These are phyloP conservation scores for Thraustochytrium aureum DNA, from an alignment of 352 stramenopile species.

Conservation along the genomic window DNA sequence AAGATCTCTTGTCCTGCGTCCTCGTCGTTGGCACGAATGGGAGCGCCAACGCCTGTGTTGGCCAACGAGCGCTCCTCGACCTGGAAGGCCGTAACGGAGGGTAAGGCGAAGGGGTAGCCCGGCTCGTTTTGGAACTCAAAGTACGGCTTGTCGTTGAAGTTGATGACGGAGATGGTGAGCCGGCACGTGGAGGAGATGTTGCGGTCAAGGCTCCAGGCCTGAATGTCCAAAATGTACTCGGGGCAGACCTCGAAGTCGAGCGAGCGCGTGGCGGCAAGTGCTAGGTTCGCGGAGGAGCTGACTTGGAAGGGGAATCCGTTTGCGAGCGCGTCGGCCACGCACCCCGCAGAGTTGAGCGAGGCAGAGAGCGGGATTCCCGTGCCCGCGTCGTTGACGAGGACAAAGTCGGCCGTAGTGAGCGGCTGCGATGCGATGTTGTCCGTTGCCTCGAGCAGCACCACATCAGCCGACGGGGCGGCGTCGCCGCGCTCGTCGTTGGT, in stretches of 20 bases:
- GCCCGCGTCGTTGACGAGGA: not conserved
- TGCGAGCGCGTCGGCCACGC: not conserved
- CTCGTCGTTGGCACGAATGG: slow-evolving; percentile 47
- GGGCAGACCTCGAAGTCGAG: slow-evolving; percentile 39
- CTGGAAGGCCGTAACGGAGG: slow-evolving; percentile 1
- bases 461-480: not conserved
- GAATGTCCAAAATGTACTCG: slow-evolving; percentile 16
- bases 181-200: slow-evolving; percentile 12
- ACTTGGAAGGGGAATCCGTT: slow-evolving; percentile 27
- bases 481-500: slow-evolving; percentile 33
- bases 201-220: not conserved
- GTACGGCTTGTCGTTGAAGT: slow-evolving; percentile 41
- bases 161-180: slow-evolving; percentile 1
- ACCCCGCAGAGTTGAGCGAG: slow-evolving; percentile 1
- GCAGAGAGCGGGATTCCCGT: not conserved
- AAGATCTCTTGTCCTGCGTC: slow-evolving; percentile 46
- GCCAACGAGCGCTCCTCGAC: slow-evolving; percentile 23
- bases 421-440: not conserved
- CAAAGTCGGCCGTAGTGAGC: not conserved
- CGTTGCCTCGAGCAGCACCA: not conserved
- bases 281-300: not conserved
- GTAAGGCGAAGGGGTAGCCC: slow-evolving; percentile 34
- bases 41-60: slow-evolving; percentile 37
- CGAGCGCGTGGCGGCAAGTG: not conserved
- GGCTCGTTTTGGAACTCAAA: slow-evolving; percentile 4